Evolutionary conservation across 169 alveolate genomes (phyloP).

Genomic region (Plasmodium reichenowi): DNA sequence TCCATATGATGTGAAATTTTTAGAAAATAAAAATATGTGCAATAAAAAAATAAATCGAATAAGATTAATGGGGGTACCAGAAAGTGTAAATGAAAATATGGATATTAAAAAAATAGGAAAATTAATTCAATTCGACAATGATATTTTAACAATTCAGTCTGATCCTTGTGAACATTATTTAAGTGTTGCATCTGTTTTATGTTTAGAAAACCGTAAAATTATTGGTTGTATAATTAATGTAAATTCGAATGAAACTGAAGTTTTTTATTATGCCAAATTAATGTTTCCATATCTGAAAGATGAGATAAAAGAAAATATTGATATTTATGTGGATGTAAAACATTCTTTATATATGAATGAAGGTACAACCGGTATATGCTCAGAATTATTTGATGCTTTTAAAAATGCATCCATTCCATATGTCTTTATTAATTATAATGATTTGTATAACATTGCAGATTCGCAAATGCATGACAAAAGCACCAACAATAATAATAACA

Average conservation of each 20-base stretch:
- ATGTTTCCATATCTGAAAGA: conserved; percentile 26
- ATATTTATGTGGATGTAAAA: conserved; percentile 61
- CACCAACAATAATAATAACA: background rate
- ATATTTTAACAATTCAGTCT: conserved; percentile 48
- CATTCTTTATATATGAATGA: conserved; percentile 63
- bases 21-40: conserved; percentile 1
- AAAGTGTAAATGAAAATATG: conserved; percentile 35
- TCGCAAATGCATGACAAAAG: conserved; percentile 29
- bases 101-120: conserved; percentile 64
- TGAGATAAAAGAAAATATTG: conserved; percentile 33
- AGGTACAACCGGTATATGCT: conserved; percentile 36
- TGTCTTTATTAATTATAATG: conserved; percentile 68
- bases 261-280: conserved; percentile 38
- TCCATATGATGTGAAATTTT: background rate
- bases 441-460: conserved; percentile 61
- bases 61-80: conserved; percentile 67
- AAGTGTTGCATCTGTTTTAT: conserved; percentile 68
- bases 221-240: conserved; percentile 58
- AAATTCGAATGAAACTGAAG: conserved; percentile 41
- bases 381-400: conserved; percentile 58
- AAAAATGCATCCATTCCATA: conserved; percentile 46
- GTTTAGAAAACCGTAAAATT: conserved; percentile 45
- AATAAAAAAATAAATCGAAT: conserved; percentile 37
- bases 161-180: conserved; percentile 24
- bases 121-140: conserved; percentile 38